Percentiles rank a stretch among this genome's conserved stretches.
phyloP scores from a whole-genome alignment of 306 rosid genomes.

The Mimosa pudica region DNA sequence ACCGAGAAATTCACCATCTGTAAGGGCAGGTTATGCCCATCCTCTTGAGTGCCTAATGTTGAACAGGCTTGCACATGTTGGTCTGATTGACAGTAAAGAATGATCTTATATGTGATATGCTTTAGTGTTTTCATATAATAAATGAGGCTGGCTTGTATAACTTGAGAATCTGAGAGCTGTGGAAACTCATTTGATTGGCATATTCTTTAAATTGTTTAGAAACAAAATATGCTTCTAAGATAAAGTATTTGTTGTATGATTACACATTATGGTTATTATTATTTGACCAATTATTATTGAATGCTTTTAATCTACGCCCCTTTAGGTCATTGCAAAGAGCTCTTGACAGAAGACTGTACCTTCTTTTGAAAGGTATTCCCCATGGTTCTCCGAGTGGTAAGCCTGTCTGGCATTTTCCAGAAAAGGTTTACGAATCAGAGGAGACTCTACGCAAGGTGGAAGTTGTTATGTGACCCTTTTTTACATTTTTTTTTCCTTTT shows the following conservation, averaged over 20 bases:
- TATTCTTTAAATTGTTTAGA: background rate
- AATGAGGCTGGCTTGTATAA: too few relatives aligned
- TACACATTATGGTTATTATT: background rate
- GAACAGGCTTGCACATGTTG: background rate
- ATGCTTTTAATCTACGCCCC: slow-evolving; percentile 20
- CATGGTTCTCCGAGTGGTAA: slow-evolving; percentile 59
- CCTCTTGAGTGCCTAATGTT: background rate
- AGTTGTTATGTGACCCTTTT: slow-evolving; percentile 23
- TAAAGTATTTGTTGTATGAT: slow-evolving; percentile 14
- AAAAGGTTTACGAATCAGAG: slow-evolving; percentile 75
- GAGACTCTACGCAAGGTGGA: slow-evolving; percentile 76
- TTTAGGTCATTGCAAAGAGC: slow-evolving; percentile 89
- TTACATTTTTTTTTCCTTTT: slow-evolving; percentile 4
- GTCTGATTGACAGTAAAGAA: background rate
- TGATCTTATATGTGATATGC: background rate
- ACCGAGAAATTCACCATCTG: too few relatives aligned
- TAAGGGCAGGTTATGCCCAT: too few relatives aligned
- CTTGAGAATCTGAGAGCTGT: too few relatives aligned
- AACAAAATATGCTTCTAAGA: background rate
- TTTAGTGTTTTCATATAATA: too few relatives aligned
- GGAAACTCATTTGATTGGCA: background rate
- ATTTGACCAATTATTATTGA: background rate
- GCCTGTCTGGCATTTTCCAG: slow-evolving; percentile 88
- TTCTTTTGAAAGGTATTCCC: slow-evolving; percentile 62
- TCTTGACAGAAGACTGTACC: slow-evolving; percentile 88